These are phyloP conservation scores for Peronospora belbahrii DNA, from an alignment of 352 stramenopile genomes.

Conservation along the genomic window DNA sequence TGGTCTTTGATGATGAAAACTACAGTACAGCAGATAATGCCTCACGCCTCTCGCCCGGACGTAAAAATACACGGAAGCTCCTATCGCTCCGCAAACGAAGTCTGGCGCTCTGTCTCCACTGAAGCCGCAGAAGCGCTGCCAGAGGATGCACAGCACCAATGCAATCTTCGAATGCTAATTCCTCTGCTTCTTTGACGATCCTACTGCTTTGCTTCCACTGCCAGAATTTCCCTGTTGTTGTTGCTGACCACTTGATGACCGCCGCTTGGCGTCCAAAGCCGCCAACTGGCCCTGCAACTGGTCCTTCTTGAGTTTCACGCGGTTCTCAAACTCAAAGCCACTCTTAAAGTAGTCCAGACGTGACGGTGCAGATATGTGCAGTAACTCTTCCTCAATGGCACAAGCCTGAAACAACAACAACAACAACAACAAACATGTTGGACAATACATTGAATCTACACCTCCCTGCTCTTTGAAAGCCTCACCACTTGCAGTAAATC, in stretches of 20 bases:
- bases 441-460: background rate
- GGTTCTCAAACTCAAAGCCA: slow-evolving; percentile 87
- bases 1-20: slow-evolving; percentile 13
- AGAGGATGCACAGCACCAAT: slow-evolving; percentile 9
- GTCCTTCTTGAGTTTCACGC: slow-evolving; percentile 86
- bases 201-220: slow-evolving; percentile 39
- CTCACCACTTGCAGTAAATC: slow-evolving; percentile 85
- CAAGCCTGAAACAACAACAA: slow-evolving; percentile 45
- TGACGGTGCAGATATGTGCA: slow-evolving; percentile 84
- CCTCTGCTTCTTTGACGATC: slow-evolving; percentile 56
- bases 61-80: slow-evolving; percentile 25
- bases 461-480: background rate
- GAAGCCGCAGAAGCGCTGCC: slow-evolving; percentile 6
- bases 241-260: slow-evolving; percentile 34
- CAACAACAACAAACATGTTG: slow-evolving; percentile 1
- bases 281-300: slow-evolving; percentile 80
- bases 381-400: slow-evolving; percentile 83
- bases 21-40: slow-evolving; percentile 6
- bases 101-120: background rate
- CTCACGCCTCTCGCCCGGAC: slow-evolving; percentile 5
- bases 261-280: slow-evolving; percentile 71
- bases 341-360: slow-evolving; percentile 88
- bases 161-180: slow-evolving; percentile 25
- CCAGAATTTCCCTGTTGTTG: slow-evolving; percentile 21
- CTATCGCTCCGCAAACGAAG: slow-evolving; percentile 10